Base-by-base conservation (phyloP, 805 yeast species). In the Kluyveromyces nonfermentans region DNA sequence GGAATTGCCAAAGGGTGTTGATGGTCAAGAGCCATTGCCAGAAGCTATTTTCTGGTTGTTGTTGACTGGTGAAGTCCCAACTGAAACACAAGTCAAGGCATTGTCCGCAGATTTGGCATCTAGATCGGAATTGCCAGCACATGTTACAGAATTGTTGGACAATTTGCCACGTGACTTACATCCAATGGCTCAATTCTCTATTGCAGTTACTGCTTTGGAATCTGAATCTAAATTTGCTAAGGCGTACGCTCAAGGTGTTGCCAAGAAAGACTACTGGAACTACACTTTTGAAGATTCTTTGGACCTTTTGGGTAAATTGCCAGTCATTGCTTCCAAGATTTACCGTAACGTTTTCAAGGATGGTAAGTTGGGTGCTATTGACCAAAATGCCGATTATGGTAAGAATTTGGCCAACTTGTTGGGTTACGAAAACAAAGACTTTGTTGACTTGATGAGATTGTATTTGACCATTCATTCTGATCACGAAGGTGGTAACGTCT, bases 121-220 rank as follows among this genome's bases (percentile, higher is more conserved):
- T 44, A 80, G 88, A 69, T 70, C 88, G 33, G 76, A 75, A 55
- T 69, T 84, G 54, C 94, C 94, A 63, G 78, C 78, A 60, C 89
- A 84, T 64, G 90, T 84, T 52, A 73, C 70, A 57, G 82, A 79
- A 56, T 66, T 83, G 49, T 71, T 84, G 54, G 88, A 83, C 73
- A 73, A 77, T 60, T 73, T 82, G 53, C 94, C 94, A 62, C 71
- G 80, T 49, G 68, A 76, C 62, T 72, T 85, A 60, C 93, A 85
- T 69, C 93, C 94, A 69, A 84, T 84, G 94, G 89, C 94, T 44
- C 94, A 84, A 71, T 80, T 84, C 63, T 79, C 88, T 52, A 82
- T 85, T 64, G 94, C 90, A 38, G 75, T 84, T 45, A 82, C 79
- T 50, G 88, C 93, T 42, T 72, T 84, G 60, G 90, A 84, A 73